Evolutionary conservation across 495 filamentous ascomycete genomes (phyloP), one percentile per base, ranked within the genome.

Genomic region (Aspergillus olivimuriae): DNA sequence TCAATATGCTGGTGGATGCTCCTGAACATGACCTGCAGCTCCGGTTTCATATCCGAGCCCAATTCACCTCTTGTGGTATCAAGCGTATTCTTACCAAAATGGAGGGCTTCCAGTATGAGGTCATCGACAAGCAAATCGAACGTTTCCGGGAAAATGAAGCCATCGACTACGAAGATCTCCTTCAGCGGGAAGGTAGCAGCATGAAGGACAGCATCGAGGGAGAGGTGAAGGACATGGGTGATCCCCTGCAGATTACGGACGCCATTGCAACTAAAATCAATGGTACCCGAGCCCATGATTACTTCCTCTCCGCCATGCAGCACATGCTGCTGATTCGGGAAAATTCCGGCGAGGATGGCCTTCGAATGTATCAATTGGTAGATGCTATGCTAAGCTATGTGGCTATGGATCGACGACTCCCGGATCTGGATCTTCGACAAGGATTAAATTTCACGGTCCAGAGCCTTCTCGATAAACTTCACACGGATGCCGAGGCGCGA

Each of bases 311-410:
- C 26, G 86, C 91, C 9, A 75, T 98, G 63, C 92, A 98, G 60
- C 92, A 98, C 69, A 78, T 98, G 58, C 76, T 98, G 33, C 71
- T 98, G 24, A 95, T 97, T 52, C 78, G 89, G 39, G 89, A 95
- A 53, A 95, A 92, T 50, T 87, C 91, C 37, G 83, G 84, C 28
- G 92, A 98, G 60, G 92, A 98, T 61, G 77, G 89, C 26, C 65
- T 96, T 23, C 82, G 89, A 22, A 94, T 96, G 88, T 98, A 97
- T 69, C 92, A 98, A 72, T 78, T 98, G 8, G 91, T 97, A 7
- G 92, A 98, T 60, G 82, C 87, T 7, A 98, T 98, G 87, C 81
- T 98, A 47, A 94, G 87, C 67, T 97, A 98, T 62, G 92, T 98
- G 45, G 92, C 90, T 44, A 98, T 98, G 94, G 92, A 98, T 62